These are phyloP conservation scores for Boletus sensibilis DNA, from an alignment of 768 basidiomycete species.

Conservation along the genomic window DNA sequence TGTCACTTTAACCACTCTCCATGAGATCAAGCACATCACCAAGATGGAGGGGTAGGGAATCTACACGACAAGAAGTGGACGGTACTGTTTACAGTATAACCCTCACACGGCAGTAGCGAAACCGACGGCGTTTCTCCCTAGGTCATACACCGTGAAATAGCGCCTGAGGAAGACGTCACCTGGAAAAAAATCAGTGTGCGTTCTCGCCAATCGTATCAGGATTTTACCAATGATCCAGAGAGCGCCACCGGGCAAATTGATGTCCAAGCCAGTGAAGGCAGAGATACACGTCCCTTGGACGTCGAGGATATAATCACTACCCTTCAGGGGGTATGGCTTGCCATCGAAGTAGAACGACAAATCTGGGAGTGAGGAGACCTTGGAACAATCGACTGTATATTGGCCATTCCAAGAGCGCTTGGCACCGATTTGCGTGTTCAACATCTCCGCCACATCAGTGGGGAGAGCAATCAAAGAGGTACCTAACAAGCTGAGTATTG, in stretches of 20 bases:
- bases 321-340: slow-evolving; percentile 75
- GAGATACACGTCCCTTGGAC: slow-evolving; percentile 93
- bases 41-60: neutral
- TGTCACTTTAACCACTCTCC: neutral
- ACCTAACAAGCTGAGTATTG: slow-evolving; percentile 42
- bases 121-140: slow-evolving; percentile 75
- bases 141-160: slow-evolving; percentile 89
- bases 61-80: neutral
- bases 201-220: neutral
- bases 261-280: slow-evolving; percentile 88
- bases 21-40: slow-evolving; percentile 13
- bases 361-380: slow-evolving; percentile 79
- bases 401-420: slow-evolving; percentile 96
- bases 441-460: slow-evolving; percentile 94
- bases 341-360: slow-evolving; percentile 83
- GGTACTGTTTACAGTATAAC: neutral
- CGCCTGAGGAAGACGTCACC: slow-evolving; percentile 91
- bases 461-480: slow-evolving; percentile 94
- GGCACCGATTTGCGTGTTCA: slow-evolving; percentile 94
- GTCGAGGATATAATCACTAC: slow-evolving; percentile 86
- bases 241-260: slow-evolving; percentile 75
- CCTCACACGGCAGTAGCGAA: slow-evolving; percentile 57
- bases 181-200: slow-evolving; percentile 24
- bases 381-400: slow-evolving; percentile 86
- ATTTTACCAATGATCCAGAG: slow-evolving; percentile 86